Evolutionary conservation across 2,329 filamentous ascomycete genomes (phyloP).

Genomic region (Tolypocladium pustulatum): DNA sequence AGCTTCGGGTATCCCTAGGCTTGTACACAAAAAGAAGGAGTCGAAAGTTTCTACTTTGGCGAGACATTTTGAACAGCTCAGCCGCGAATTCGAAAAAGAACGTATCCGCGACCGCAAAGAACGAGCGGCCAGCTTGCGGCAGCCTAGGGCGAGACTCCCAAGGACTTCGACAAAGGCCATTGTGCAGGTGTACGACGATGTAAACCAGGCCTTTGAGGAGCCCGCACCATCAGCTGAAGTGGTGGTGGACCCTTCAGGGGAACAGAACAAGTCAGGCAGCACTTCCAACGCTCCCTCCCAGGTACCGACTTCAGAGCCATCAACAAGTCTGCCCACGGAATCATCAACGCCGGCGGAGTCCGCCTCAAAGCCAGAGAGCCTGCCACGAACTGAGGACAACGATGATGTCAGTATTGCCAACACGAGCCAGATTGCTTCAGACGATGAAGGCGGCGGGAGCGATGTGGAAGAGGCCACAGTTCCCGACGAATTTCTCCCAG

Average conservation of each 20-base stretch:
- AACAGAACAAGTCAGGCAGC: conserved; percentile 8
- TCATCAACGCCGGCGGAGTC: conserved; percentile 11
- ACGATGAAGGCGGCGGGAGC: conserved; percentile 58
- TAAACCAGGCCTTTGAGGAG: conserved; percentile 85
- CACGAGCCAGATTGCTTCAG: conserved; percentile 47
- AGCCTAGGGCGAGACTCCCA: conserved; percentile 70
- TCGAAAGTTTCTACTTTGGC: conserved; percentile 84
- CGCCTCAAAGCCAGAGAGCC: conserved; percentile 11
- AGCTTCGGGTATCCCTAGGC: conserved; percentile 79
- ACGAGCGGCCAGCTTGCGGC: conserved; percentile 62
- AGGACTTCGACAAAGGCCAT: conserved; percentile 90
- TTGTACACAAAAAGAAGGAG: conserved; percentile 63
- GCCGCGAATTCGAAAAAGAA: conserved; percentile 93
- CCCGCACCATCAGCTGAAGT: conserved; percentile 49
- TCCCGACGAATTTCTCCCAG: conserved; percentile 56
- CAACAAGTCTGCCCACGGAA: conserved; percentile 3
- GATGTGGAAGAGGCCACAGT: conserved; percentile 64
- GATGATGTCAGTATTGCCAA: conserved; percentile 17
- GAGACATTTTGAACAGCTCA: conserved; percentile 93
- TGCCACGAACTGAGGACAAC: conserved; percentile 14
- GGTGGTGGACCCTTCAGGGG: conserved; percentile 10
- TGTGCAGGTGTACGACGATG: conserved; percentile 90
- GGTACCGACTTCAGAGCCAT: conserved; percentile 11
- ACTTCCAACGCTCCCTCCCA: conserved; percentile 8
- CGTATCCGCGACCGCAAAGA: conserved; percentile 76